A percentile compares a stretch with the other conserved stretches of the same genome.
Conservation (phyloP, 768 basidiomycete species). For the Leucocoprinus sp. region DNA sequence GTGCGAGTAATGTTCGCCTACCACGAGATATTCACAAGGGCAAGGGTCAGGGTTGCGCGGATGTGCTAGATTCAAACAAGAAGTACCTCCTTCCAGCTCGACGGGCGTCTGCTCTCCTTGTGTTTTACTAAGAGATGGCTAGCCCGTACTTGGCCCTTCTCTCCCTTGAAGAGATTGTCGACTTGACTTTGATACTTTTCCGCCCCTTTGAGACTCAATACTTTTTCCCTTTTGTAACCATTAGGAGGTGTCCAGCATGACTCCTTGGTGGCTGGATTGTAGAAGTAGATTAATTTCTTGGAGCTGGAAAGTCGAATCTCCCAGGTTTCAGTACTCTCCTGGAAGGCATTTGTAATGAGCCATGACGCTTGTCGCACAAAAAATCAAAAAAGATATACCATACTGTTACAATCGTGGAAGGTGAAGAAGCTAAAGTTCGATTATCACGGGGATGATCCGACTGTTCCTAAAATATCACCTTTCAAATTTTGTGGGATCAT, state of each 20-base stretch:
- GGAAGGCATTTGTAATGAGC: slow-evolving; percentile 11
- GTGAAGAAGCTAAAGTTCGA: slow-evolving; percentile 2
- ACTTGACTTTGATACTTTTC: slow-evolving; percentile 30
- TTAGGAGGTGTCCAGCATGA: slow-evolving; percentile 79
- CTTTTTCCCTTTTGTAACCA: slow-evolving; percentile 52
- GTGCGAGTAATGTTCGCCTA: slow-evolving; percentile 75
- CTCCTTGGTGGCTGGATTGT: slow-evolving; percentile 57
- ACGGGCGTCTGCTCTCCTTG: slow-evolving; percentile 63
- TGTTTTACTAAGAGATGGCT: slow-evolving; percentile 96
- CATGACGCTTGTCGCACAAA: slow-evolving; percentile 3
- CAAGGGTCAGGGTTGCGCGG: not conserved
- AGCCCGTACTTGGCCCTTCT: slow-evolving; percentile 67
- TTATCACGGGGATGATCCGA: slow-evolving; percentile 2
- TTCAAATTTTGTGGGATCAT: no score
- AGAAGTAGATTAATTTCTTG: slow-evolving; percentile 79
- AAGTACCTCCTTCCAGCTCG: slow-evolving; percentile 76
- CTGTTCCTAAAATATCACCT: slow-evolving; percentile 6
- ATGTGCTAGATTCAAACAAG: no score
- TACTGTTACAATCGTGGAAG: not conserved
- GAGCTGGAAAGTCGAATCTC: slow-evolving; percentile 84
- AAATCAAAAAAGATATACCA: not conserved
- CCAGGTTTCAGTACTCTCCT: slow-evolving; percentile 37
- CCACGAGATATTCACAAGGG: no score
- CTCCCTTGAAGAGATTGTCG: slow-evolving; percentile 9
- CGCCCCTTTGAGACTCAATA: slow-evolving; percentile 61